Evolutionary conservation across 345 rosid species (phyloP).

Genomic region (Euphorbia pulcherrima): DNA sequence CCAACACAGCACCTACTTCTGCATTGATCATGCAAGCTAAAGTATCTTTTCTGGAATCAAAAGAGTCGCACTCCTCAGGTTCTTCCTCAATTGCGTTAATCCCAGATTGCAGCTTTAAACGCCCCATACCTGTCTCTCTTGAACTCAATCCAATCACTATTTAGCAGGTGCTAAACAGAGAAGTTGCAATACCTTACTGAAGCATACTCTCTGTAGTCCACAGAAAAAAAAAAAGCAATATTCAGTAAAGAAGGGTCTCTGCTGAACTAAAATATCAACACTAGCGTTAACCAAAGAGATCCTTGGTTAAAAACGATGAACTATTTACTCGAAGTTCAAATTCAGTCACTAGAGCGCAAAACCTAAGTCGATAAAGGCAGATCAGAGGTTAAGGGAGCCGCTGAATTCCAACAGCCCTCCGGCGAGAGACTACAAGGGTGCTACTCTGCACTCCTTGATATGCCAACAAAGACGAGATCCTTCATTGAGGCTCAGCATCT

Average conservation of each 20-base stretch:
- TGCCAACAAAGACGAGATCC: too few species aligned
- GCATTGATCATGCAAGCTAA: conserved; percentile 81
- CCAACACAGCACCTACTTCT: conserved; percentile 88
- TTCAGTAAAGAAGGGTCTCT: neutral
- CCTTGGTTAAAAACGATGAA: too few species aligned
- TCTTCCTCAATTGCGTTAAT: conserved; percentile 92
- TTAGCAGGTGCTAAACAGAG: conserved; percentile 20
- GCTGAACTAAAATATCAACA: neutral
- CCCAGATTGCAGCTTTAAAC: conserved; percentile 80
- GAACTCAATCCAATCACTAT: conserved; percentile 21
- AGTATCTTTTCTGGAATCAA: conserved; percentile 51
- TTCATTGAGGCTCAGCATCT: too few species aligned
- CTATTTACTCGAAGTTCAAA: neutral
- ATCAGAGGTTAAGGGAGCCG: too few species aligned
- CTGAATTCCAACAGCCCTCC: too few species aligned
- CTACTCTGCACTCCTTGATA: too few species aligned
- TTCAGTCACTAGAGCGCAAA: neutral
- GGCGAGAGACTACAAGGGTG: too few species aligned
- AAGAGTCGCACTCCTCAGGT: conserved; percentile 71
- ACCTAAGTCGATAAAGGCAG: neutral
- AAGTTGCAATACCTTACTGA: conserved; percentile 18
- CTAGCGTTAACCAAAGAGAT: neutral
- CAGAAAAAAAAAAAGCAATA: neutral
- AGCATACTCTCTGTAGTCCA: conserved; percentile 35
- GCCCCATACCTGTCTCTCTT: conserved; percentile 60